These are phyloP conservation scores for Thraustochytrium striatum DNA, from an alignment of 352 stramenopile genomes.

Conservation along the genomic window DNA sequence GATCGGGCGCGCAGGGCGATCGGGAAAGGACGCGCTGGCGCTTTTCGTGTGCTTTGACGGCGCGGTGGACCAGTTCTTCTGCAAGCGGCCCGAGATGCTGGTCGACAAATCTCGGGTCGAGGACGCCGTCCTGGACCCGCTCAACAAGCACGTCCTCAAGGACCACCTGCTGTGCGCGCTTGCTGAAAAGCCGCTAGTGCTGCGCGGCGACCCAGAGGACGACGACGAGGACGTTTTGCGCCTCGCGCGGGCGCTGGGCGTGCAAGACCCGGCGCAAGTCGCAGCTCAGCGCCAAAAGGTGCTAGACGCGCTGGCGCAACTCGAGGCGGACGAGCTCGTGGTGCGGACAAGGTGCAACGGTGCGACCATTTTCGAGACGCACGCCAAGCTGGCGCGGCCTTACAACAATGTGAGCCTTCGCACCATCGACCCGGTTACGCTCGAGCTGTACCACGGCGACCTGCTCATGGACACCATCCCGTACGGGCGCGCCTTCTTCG, in stretches of 20 bases:
- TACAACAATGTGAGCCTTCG: constrained; percentile 54
- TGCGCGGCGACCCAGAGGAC: neutral
- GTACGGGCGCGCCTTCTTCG: constrained; percentile 77
- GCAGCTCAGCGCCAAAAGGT: too few relatives aligned
- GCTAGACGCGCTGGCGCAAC: neutral
- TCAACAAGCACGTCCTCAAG: constrained; percentile 76
- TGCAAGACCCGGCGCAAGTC: too few relatives aligned
- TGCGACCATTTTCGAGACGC: neutral
- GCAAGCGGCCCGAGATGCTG: constrained; percentile 68
- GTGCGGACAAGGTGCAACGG: neutral
- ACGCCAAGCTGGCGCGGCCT: constrained; percentile 14
- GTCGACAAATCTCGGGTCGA: constrained; percentile 67
- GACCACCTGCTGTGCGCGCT: constrained; percentile 89
- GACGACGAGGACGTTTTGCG: neutral
- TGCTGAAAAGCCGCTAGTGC: constrained; percentile 77
- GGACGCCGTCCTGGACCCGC: constrained; percentile 70
- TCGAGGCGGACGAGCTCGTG: constrained; percentile 14
- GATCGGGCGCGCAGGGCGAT: constrained; percentile 84
- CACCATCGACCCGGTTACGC: constrained; percentile 59
- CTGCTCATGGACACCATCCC: constrained; percentile 76
- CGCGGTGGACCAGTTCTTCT: constrained; percentile 84
- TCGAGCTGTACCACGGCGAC: constrained; percentile 54
- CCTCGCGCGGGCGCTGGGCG: neutral
- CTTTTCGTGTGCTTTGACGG: constrained; percentile 91
- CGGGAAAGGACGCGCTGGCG: constrained; percentile 62